Conservation (phyloP, 208 protist genomes). For the Angomonas ambiguus region DNA sequence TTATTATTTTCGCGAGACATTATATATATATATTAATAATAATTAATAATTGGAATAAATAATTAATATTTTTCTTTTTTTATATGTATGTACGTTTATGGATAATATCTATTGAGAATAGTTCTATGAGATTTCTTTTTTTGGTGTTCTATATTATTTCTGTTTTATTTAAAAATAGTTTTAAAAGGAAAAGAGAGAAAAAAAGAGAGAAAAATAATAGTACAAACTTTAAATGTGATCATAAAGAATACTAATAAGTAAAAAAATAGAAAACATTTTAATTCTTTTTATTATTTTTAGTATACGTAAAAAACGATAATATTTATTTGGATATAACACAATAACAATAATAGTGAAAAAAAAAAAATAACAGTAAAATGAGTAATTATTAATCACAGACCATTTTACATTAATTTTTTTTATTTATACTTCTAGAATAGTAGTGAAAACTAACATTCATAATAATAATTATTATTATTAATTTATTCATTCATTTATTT, state of each 20-base stretch:
- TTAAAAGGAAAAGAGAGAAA: not conserved
- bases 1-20: not conserved
- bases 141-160: not conserved
- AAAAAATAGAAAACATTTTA: constrained; percentile 1
- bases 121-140: not conserved
- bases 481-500: not conserved
- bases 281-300: too few species aligned
- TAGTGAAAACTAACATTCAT: too few species aligned
- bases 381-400: not conserved
- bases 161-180: not conserved
- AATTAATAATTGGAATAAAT: not conserved
- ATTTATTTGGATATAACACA: too few species aligned
- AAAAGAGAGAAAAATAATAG: not conserved
- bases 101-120: not conserved
- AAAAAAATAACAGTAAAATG: too few species aligned
- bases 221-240: not conserved
- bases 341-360: too few species aligned
- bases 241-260: not conserved
- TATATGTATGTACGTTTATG: not conserved
- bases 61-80: not conserved
- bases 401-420: not conserved
- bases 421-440: not conserved
- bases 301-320: too few species aligned
- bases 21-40: not conserved
- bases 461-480: too few species aligned